Percentiles rank a stretch among this genome's conserved stretches.
Evolutionary conservation across 345 rosid species (phyloP).

Genomic region (Tarenaya hassleriana): DNA sequence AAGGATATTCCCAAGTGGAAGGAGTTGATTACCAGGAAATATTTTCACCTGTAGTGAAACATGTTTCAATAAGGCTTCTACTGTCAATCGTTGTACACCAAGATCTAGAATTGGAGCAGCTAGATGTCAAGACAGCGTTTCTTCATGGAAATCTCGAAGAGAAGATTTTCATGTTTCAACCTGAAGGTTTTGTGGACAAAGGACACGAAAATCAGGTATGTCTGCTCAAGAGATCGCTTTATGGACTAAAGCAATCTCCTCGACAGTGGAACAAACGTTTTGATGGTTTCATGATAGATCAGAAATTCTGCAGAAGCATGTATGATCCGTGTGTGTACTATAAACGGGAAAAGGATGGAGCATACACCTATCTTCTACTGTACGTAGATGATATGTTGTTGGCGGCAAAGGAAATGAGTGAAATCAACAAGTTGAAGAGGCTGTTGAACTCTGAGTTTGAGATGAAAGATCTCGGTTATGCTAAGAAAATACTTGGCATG

Average conservation of each 20-base stretch:
- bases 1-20: neutral
- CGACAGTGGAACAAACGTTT: too few species aligned
- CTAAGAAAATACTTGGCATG: neutral
- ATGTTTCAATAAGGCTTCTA: too few species aligned
- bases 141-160: neutral
- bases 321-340: neutral
- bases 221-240: too few species aligned
- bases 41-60: neutral
- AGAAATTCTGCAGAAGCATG: neutral
- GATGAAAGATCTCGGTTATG: neutral
- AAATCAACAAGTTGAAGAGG: neutral
- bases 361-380: neutral
- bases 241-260: too few species aligned
- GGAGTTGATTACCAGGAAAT: neutral
- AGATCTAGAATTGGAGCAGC: neutral
- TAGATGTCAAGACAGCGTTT: neutral
- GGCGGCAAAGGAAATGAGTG: neutral
- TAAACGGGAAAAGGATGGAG: neutral
- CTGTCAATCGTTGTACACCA: too few species aligned
- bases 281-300: neutral
- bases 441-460: neutral
- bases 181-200: neutral
- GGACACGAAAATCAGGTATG: neutral
- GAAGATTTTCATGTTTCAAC: neutral
- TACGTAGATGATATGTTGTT: too few species aligned